Evolutionary conservation across 1,284 basidiomycete species (phyloP).

Genomic region (Ustilago shanxiensis): DNA sequence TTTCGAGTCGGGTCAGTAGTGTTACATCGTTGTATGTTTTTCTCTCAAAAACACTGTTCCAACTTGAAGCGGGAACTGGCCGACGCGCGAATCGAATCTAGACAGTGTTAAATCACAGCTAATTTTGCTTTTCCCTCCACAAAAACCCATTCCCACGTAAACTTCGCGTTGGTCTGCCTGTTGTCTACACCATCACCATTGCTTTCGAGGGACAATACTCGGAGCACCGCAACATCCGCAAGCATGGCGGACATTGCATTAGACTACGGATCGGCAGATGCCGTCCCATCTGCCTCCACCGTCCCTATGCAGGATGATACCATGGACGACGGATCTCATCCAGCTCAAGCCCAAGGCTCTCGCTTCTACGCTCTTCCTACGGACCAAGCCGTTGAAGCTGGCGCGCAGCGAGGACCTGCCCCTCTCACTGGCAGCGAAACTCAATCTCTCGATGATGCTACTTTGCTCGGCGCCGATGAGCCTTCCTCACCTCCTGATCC

Average conservation of each 20-base stretch:
- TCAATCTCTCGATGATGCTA: slow-evolving; percentile 20
- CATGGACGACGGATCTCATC: slow-evolving; percentile 29
- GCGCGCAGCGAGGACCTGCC: slow-evolving; percentile 46
- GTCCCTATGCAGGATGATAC: slow-evolving; percentile 33
- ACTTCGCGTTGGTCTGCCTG: neutral
- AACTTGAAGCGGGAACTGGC: too few relatives aligned
- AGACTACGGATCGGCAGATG: slow-evolving; percentile 43
- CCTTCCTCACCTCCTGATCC: slow-evolving; percentile 26
- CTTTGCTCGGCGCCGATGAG: slow-evolving; percentile 26
- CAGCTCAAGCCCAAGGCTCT: slow-evolving; percentile 5
- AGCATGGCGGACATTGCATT: slow-evolving; percentile 43
- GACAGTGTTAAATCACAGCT: too few relatives aligned
- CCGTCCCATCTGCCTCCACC: slow-evolving; percentile 1
- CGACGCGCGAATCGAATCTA: neutral
- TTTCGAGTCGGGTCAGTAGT: too few relatives aligned
- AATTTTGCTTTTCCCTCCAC: too few relatives aligned
- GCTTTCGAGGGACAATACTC: neutral
- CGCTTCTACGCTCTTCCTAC: slow-evolving; percentile 56
- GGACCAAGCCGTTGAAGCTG: slow-evolving; percentile 54
- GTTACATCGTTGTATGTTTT: too few relatives aligned
- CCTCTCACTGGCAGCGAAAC: slow-evolving; percentile 22
- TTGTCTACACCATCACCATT: neutral
- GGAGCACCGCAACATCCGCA: neutral
- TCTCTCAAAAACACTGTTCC: too few relatives aligned
- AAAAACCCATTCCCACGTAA: too few relatives aligned